Conservation (phyloP, 306 rosid genomes). For the Canavalia gladiata region DNA sequence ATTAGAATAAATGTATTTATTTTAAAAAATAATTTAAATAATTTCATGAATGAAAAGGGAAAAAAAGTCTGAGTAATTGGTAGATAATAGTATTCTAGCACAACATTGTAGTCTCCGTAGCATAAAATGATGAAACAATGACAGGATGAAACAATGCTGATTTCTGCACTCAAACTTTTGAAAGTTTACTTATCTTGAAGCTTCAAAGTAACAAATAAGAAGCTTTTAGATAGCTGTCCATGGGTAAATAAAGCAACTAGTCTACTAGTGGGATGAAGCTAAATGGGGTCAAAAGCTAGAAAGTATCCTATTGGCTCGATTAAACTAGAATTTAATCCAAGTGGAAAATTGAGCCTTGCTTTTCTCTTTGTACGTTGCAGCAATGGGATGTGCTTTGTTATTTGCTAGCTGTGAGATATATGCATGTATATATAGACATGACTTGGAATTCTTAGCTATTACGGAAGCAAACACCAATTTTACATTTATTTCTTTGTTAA, state of each 20-base stretch:
- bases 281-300: slow-evolving; percentile 48
- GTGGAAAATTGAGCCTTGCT: slow-evolving; percentile 48
- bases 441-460: slow-evolving; percentile 47
- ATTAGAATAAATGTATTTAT: too few species aligned
- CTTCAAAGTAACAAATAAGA: slow-evolving; percentile 40
- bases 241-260: slow-evolving; percentile 44
- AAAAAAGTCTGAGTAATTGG: not conserved
- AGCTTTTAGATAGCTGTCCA: slow-evolving; percentile 47
- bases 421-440: not conserved
- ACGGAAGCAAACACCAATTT: slow-evolving; percentile 40
- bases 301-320: slow-evolving; percentile 25
- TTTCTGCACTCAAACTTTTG: slow-evolving; percentile 45
- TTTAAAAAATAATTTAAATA: too few species aligned
- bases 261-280: slow-evolving; percentile 47
- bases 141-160: slow-evolving; percentile 9
- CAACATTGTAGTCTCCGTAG: slow-evolving; percentile 2
- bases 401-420: not conserved
- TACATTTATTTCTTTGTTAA: slow-evolving; percentile 18
- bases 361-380: slow-evolving; percentile 40
- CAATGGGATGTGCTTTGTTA: slow-evolving; percentile 38
- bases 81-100: not conserved
- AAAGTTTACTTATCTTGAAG: slow-evolving; percentile 53
- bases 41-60: not conserved
- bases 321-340: slow-evolving; percentile 34
- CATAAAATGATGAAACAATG: not conserved